Conservation (phyloP, 139 green algal genomes). For the Chlamydomonas incerta region DNA sequence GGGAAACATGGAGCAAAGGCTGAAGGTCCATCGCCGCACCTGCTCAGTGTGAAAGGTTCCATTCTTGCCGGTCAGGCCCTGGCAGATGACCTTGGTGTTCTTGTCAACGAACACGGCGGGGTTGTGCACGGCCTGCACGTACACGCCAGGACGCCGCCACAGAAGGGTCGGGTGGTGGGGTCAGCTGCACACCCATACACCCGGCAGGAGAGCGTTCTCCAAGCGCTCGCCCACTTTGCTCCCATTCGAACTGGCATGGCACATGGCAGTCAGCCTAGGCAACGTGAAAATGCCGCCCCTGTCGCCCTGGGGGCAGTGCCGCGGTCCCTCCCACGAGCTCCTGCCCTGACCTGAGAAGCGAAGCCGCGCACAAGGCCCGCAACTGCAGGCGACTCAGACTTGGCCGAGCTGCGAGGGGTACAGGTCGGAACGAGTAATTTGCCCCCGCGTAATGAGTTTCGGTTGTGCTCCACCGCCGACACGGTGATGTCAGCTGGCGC, state of each 20-base stretch:
- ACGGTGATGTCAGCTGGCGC: background rate
- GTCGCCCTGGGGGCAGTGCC: too few relatives aligned
- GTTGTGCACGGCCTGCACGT: slow-evolving; percentile 49
- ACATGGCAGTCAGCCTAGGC: too few relatives aligned
- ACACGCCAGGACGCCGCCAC: background rate
- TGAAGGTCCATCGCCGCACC: too few relatives aligned
- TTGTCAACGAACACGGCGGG: slow-evolving; percentile 98
- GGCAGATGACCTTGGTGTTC: slow-evolving; percentile 94
- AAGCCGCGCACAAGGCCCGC: slow-evolving; percentile 4
- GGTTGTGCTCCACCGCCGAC: background rate
- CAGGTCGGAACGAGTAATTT: too few relatives aligned
- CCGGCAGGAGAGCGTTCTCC: too few relatives aligned
- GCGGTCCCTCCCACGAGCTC: background rate
- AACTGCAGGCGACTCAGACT: background rate
- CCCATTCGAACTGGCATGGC: too few relatives aligned
- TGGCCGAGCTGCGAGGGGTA: background rate
- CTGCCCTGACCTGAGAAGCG: background rate
- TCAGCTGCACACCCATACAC: too few relatives aligned
- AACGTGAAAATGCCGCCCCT: too few relatives aligned
- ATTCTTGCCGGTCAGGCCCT: slow-evolving; percentile 98
- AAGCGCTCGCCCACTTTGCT: too few relatives aligned
- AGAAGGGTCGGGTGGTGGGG: too few relatives aligned
- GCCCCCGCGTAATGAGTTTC: too few relatives aligned
- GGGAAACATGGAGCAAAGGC: too few relatives aligned
- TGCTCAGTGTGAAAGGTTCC: slow-evolving; percentile 98